A percentile compares a stretch with the other conserved stretches of the same genome.
Evolutionary conservation across 2,329 filamentous ascomycete species (phyloP).

Genomic region (Ceratocystis papillata): DNA sequence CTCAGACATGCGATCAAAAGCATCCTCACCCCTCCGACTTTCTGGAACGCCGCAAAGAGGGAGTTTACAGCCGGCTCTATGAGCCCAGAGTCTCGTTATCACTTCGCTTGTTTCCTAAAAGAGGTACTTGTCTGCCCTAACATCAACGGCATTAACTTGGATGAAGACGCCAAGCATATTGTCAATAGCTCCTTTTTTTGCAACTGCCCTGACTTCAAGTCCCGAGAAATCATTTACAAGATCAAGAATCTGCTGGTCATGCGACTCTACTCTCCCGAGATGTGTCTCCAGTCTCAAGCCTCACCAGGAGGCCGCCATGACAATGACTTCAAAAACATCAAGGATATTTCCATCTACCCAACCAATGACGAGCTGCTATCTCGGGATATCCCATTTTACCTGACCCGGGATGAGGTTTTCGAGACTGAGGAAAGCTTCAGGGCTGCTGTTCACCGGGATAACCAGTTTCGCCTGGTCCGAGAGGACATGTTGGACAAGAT

Average conservation of each 20-base stretch:
- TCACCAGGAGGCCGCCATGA: constrained; percentile 58
- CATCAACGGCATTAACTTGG: not conserved
- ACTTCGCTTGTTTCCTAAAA: not conserved
- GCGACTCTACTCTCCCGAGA: not conserved
- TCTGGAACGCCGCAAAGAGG: constrained; percentile 15
- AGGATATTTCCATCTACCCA: constrained; percentile 52
- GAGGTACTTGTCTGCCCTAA: not conserved
- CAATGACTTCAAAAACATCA: constrained; percentile 56
- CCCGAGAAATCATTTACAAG: not conserved
- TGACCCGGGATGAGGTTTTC: constrained; percentile 40
- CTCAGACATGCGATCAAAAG: not conserved
- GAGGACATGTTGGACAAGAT: constrained; percentile 62
- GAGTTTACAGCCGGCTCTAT: not conserved
- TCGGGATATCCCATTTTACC: constrained; percentile 44
- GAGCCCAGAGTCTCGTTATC: not conserved
- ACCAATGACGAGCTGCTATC: constrained; percentile 54
- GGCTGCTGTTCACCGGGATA: constrained; percentile 48
- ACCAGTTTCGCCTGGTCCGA: constrained; percentile 59
- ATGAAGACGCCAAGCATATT: not conserved
- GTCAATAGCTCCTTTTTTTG: too few relatives aligned
- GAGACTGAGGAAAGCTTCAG: constrained; percentile 33
- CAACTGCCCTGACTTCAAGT: not conserved
- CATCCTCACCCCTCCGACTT: not conserved
- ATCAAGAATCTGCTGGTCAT: constrained; percentile 12
- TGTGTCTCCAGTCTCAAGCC: not conserved